Percentiles rank a stretch among this genome's conserved stretches.
These are phyloP conservation scores for Saccharomyces pastorianus DNA, from an alignment of 1,139 yeast genomes.

Conservation along the genomic window DNA sequence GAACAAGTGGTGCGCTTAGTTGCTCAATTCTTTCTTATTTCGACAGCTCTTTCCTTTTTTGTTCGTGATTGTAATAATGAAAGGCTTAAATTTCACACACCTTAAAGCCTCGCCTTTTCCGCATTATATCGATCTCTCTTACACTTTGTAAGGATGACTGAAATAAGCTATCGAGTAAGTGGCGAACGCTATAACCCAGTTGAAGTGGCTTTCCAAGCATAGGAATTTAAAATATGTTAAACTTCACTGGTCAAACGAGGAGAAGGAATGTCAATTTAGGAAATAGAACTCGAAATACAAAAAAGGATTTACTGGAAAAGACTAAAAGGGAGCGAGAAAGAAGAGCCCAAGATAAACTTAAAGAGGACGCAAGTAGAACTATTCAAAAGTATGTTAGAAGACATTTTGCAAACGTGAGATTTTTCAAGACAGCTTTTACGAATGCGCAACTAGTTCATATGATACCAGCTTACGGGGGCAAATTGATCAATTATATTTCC, in stretches of 20 bases:
- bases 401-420: conserved; percentile 31
- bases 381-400: conserved; percentile 45
- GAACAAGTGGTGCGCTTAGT: background rate
- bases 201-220: background rate
- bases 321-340: conserved; percentile 59
- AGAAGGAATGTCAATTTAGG: conserved; percentile 72
- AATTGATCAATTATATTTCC: conserved; percentile 16
- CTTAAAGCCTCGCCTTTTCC: background rate
- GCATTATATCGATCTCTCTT: background rate
- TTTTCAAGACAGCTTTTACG: conserved; percentile 8
- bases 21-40: background rate
- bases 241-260: conserved; percentile 59
- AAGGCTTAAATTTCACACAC: background rate
- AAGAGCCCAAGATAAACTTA: conserved; percentile 51
- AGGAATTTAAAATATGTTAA: conserved; percentile 28
- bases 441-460: conserved; percentile 2
- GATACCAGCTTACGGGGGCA: conserved; percentile 20
- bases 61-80: background rate
- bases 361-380: conserved; percentile 37
- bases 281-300: conserved; percentile 32
- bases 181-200: background rate
- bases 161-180: background rate
- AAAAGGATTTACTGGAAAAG: conserved; percentile 42
- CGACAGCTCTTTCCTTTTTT: background rate
- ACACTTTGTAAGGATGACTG: background rate